Conservation (phyloP, 2,329 filamentous ascomycete genomes). For the Trichoderma lentiforme region DNA sequence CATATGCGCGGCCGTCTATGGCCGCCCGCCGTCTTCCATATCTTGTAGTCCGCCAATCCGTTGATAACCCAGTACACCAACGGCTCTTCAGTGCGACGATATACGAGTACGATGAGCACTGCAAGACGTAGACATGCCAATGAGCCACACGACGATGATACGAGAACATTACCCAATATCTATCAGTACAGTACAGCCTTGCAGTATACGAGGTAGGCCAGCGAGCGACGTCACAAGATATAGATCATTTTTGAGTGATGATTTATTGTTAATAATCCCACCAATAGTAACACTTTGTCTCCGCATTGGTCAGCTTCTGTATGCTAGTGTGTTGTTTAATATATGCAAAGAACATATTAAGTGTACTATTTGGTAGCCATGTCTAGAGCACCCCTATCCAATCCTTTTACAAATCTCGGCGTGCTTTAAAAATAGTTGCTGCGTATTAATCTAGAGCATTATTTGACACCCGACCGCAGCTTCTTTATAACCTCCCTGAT, state of each 20-base stretch:
- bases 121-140: not conserved
- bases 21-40: not conserved
- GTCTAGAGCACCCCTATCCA: not conserved
- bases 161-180: not conserved
- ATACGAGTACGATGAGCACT: not conserved
- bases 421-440: not conserved
- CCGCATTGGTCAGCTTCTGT: not conserved
- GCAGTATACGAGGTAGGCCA: not conserved
- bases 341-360: not conserved
- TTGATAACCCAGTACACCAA: not conserved
- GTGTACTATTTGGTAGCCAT: not conserved
- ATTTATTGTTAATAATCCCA: not conserved
- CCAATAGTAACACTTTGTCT: not conserved
- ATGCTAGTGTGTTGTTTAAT: not conserved
- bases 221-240: not conserved
- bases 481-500: not conserved
- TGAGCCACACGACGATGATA: not conserved
- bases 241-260: not conserved
- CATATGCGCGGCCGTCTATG: not conserved
- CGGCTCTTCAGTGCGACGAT: not conserved
- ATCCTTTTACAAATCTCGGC: not conserved
- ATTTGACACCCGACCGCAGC: not conserved
- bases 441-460: not conserved
- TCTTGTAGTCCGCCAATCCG: not conserved
- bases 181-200: not conserved